Conservation (phyloP, 805 yeast species). For the Saccharomyces jurei region DNA sequence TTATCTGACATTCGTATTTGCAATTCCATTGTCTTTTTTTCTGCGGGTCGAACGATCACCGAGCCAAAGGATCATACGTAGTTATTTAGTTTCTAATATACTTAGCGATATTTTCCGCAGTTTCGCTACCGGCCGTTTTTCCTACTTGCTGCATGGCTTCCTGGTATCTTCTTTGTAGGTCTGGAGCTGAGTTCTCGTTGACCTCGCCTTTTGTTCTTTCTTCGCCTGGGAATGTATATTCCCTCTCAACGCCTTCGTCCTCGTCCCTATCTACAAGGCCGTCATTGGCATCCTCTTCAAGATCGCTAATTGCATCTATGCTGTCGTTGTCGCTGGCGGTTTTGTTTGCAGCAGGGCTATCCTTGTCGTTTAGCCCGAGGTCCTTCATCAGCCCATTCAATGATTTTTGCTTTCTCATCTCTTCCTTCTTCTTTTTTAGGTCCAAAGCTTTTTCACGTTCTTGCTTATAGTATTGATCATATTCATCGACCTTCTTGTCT, state of each 20-base stretch:
- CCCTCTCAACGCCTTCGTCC: conserved; percentile 52
- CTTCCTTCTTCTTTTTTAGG: conserved; percentile 70
- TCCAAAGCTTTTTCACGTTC: conserved; percentile 78
- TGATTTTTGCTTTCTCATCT: conserved; percentile 60
- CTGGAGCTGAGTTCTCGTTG: conserved; percentile 35
- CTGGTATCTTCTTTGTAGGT: conserved; percentile 62
- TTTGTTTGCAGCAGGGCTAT: conserved; percentile 5
- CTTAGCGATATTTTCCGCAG: conserved; percentile 66
- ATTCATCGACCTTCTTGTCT: conserved; percentile 81
- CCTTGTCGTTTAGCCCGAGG: conserved; percentile 49
- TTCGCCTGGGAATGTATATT: conserved; percentile 64
- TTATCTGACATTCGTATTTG: not conserved
- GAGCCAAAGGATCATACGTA: not conserved
- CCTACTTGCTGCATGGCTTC: conserved; percentile 59
- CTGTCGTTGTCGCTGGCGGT: conserved; percentile 38
- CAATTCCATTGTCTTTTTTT: not conserved
- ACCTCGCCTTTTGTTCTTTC: conserved; percentile 52
- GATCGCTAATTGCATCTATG: conserved; percentile 43
- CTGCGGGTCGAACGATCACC: not conserved
- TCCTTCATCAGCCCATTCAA: conserved; percentile 76
- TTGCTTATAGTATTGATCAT: conserved; percentile 68
- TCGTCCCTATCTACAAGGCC: conserved; percentile 39
- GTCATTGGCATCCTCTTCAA: conserved; percentile 37
- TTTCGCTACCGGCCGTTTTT: conserved; percentile 52
- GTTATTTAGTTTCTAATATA: conserved; percentile 40